Conservation (phyloP, 2,329 filamentous ascomycete species). For the Pseudogymnoascus pannorum region DNA sequence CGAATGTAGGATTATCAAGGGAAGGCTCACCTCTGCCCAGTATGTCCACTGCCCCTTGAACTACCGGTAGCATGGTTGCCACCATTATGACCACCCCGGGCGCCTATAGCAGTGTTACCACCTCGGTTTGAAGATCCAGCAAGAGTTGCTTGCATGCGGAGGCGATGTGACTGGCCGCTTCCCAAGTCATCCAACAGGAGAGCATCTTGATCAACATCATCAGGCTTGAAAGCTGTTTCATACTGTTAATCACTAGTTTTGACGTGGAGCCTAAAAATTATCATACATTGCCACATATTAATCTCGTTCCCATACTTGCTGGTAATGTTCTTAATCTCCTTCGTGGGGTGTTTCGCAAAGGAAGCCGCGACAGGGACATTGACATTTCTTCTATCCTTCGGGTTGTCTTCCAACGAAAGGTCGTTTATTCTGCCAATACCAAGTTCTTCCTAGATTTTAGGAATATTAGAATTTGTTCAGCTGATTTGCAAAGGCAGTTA, state of each 20-base stretch:
- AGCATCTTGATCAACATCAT: conserved; percentile 11
- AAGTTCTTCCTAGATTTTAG: conserved; percentile 23
- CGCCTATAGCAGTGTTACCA: neutral
- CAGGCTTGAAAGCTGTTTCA: neutral
- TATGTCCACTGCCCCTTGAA: neutral
- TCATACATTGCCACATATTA: neutral
- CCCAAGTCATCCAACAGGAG: conserved; percentile 2
- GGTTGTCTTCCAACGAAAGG: conserved; percentile 22
- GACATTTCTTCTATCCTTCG: neutral
- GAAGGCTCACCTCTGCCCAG: neutral
- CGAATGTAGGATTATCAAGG: neutral
- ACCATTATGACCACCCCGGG: neutral
- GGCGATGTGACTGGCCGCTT: conserved; percentile 8
- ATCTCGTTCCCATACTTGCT: neutral
- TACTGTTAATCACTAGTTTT: neutral
- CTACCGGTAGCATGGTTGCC: neutral
- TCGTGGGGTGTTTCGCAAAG: neutral
- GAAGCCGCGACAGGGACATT: neutral
- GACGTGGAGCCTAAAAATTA: neutral
- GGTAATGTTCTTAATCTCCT: conserved; percentile 1
- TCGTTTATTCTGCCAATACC: conserved; percentile 22
- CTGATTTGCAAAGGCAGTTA: neutral
- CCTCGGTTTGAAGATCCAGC: neutral
- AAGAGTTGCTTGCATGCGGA: conserved; percentile 4
- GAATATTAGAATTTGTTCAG: neutral